Conservation (phyloP, 352 stramenopile genomes). For the Phytophthora sansomeana region DNA sequence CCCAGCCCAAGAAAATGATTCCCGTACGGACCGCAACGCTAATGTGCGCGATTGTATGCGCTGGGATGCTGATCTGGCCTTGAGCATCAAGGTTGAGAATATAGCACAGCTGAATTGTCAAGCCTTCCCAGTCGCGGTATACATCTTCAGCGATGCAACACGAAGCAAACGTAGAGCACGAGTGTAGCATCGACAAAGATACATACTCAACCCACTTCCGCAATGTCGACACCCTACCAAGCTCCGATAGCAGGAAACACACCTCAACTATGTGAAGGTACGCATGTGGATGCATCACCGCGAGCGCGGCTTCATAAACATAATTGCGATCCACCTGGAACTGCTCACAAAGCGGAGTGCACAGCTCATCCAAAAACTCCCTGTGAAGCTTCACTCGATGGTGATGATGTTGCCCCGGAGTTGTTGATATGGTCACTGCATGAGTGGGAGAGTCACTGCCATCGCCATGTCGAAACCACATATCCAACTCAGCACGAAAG, state of each 20-base stretch:
- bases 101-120: slow-evolving; percentile 86
- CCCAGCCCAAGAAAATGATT: slow-evolving; percentile 81
- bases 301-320: slow-evolving; percentile 78
- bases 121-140: slow-evolving; percentile 84
- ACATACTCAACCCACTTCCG: slow-evolving; percentile 88
- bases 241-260: slow-evolving; percentile 77
- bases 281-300: slow-evolving; percentile 83
- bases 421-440: slow-evolving; percentile 15
- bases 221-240: slow-evolving; percentile 59
- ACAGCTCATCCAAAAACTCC: slow-evolving; percentile 79
- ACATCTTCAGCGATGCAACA: slow-evolving; percentile 79
- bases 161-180: slow-evolving; percentile 79
- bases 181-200: slow-evolving; percentile 81
- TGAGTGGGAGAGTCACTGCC: slow-evolving; percentile 20
- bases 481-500: slow-evolving; percentile 72
- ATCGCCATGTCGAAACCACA: slow-evolving; percentile 46
- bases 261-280: slow-evolving; percentile 87
- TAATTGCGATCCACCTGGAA: slow-evolving; percentile 86
- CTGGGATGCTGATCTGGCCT: slow-evolving; percentile 58
- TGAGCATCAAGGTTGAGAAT: slow-evolving; percentile 74
- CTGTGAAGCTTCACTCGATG: slow-evolving; percentile 55
- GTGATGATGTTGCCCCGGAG: slow-evolving; percentile 18
- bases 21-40: slow-evolving; percentile 76
- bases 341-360: slow-evolving; percentile 73
- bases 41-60: slow-evolving; percentile 63